Conservation (phyloP, 495 filamentous ascomycete species). For the Chaetomium cochliodes region DNA sequence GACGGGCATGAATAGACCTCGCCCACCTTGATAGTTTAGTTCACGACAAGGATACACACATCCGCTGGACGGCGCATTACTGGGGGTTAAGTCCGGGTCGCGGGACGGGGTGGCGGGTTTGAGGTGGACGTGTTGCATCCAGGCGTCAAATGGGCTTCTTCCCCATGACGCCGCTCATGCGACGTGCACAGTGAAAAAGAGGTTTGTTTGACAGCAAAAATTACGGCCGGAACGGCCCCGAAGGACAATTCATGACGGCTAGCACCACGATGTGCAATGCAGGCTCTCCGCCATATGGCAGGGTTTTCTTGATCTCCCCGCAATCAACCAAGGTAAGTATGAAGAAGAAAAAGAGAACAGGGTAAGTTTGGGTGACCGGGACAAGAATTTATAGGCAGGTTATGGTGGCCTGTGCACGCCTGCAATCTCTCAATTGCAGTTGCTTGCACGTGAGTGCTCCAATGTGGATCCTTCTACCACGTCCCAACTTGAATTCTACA, state of each 20-base stretch:
- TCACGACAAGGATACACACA: no score
- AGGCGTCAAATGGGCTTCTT: constrained; percentile 4
- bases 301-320: constrained; percentile 21
- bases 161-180: constrained; percentile 22
- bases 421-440: constrained; percentile 7
- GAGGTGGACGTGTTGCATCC: no score
- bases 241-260: constrained; percentile 26
- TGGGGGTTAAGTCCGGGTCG: no score
- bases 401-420: constrained; percentile 16
- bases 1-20: no score
- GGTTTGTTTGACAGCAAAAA: constrained; percentile 24
- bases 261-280: constrained; percentile 29
- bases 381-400: not conserved
- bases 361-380: constrained; percentile 2
- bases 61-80: no score
- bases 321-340: constrained; percentile 30
- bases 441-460: no score
- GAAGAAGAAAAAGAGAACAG: constrained; percentile 22
- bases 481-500: no score
- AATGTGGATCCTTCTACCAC: no score
- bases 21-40: no score
- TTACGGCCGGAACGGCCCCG: constrained; percentile 27
- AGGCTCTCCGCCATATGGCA: constrained; percentile 26
- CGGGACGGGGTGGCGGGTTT: no score
- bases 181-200: constrained; percentile 23